Evolutionary conservation across 2,329 filamentous ascomycete genomes (phyloP).

Genomic region (Cytospora leucostoma): DNA sequence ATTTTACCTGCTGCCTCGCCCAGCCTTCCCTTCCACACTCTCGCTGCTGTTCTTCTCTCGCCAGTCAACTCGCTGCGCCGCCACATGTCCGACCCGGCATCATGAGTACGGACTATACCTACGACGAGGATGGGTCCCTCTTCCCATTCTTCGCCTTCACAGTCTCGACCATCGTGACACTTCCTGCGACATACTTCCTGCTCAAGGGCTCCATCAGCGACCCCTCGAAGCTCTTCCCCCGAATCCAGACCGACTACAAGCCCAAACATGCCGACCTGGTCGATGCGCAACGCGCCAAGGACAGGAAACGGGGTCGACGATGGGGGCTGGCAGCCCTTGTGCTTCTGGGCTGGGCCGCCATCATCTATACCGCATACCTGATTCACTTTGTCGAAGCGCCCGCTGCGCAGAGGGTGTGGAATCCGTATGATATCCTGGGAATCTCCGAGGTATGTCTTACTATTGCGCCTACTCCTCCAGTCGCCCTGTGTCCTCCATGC

Average conservation of each 20-base stretch:
- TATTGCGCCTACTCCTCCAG: conserved; percentile 15
- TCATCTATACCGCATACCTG: conserved; percentile 89
- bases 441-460: conserved; percentile 68
- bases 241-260: conserved; percentile 79
- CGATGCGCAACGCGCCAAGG: conserved; percentile 76
- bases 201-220: conserved; percentile 71
- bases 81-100: conserved; percentile 44
- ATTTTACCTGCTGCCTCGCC: conserved; percentile 18
- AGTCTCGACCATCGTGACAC: conserved; percentile 80
- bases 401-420: conserved; percentile 75
- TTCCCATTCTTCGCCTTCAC: conserved; percentile 99
- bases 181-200: conserved; percentile 87
- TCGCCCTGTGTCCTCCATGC: conserved; percentile 15
- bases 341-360: conserved; percentile 75
- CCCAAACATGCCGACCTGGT: conserved; percentile 83
- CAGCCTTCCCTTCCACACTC: conserved; percentile 4
- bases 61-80: not conserved
- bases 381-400: conserved; percentile 76
- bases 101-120: conserved; percentile 95
- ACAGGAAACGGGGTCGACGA: conserved; percentile 86
- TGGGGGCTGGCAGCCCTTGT: conserved; percentile 81
- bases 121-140: conserved; percentile 97
- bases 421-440: conserved; percentile 93
- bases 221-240: conserved; percentile 76
- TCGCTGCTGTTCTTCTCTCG: conserved; percentile 1